Percentiles rank a stretch among this genome's conserved stretches.
Conservation (phyloP, 495 filamentous ascomycete genomes). For the Lasiosphaeria ovina region DNA sequence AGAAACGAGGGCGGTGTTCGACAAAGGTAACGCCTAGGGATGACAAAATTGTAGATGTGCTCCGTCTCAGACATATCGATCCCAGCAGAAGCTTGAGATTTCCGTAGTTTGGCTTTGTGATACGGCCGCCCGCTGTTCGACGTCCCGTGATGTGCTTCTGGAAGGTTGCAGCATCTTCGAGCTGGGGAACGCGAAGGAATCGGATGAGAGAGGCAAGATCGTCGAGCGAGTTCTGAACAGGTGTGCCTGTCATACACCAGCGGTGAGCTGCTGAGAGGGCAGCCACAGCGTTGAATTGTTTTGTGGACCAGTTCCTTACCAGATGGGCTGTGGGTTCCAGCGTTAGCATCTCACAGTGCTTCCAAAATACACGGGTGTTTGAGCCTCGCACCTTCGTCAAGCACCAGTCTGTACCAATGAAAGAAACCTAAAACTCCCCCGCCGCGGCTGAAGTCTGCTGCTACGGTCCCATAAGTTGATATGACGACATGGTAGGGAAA, state of each 20-base stretch:
- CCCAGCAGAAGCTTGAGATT: constrained; percentile 23
- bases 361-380: too few species aligned
- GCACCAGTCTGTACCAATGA: constrained; percentile 17
- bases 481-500: not conserved
- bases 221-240: constrained; percentile 15
- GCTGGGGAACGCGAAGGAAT: constrained; percentile 18
- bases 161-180: constrained; percentile 21
- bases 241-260: constrained; percentile 18
- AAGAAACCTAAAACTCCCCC: not conserved
- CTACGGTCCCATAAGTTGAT: constrained; percentile 4
- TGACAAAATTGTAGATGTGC: constrained; percentile 20
- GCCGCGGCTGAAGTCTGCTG: not conserved
- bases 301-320: constrained; percentile 12
- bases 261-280: constrained; percentile 26
- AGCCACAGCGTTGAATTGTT: constrained; percentile 15
- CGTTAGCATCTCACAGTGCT: too few species aligned
- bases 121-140: not conserved
- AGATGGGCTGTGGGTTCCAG: constrained; percentile 12
- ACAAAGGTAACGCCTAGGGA: constrained; percentile 22
- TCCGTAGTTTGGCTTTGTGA: constrained; percentile 16
- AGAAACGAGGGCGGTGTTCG: constrained; percentile 21
- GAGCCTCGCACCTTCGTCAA: constrained; percentile 18
- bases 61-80: constrained; percentile 26
- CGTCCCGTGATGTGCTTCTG: constrained; percentile 5
- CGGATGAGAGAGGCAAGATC: constrained; percentile 11